Conservation (phyloP, 2,329 filamentous ascomycete species). For the Achaetomium macrosporum region DNA sequence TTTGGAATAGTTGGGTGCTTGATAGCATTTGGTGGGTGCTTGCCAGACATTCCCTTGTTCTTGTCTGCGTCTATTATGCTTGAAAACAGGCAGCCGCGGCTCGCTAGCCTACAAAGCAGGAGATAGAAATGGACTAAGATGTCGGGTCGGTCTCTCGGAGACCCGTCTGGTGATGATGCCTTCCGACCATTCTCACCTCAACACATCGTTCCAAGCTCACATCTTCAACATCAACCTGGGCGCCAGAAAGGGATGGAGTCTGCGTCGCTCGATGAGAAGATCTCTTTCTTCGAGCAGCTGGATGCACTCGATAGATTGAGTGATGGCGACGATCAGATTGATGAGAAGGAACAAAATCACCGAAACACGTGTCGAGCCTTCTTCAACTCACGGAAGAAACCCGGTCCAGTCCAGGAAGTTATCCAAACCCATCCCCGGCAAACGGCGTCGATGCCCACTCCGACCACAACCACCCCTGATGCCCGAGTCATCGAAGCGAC, state of each 20-base stretch:
- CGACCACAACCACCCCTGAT: slow-evolving; percentile 5
- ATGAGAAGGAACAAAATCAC: slow-evolving; percentile 31
- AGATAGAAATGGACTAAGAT: not conserved
- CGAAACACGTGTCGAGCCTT: slow-evolving; percentile 29
- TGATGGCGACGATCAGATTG: slow-evolving; percentile 29
- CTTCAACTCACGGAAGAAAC: slow-evolving; percentile 18
- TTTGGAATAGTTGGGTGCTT: too few species aligned
- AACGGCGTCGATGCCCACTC: slow-evolving; percentile 14
- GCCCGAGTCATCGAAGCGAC: slow-evolving; percentile 22
- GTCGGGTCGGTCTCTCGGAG: not conserved
- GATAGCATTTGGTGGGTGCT: too few species aligned
- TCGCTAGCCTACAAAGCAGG: not conserved
- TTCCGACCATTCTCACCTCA: not conserved
- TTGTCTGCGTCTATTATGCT: too few species aligned
- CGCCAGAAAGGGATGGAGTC: slow-evolving; percentile 3
- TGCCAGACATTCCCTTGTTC: too few species aligned
- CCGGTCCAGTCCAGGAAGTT: not conserved
- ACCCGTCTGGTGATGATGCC: not conserved
- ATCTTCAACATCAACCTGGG: not conserved
- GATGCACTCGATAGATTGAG: slow-evolving; percentile 26
- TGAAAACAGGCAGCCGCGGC: slow-evolving; percentile 5
- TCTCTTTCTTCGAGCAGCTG: slow-evolving; percentile 42
- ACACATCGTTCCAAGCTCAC: slow-evolving; percentile 1
- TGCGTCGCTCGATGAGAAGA: slow-evolving; percentile 34
- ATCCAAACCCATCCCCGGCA: slow-evolving; percentile 3